Evolutionary conservation across 768 basidiomycete genomes (phyloP).

Genomic region (Suillus bovinus): DNA sequence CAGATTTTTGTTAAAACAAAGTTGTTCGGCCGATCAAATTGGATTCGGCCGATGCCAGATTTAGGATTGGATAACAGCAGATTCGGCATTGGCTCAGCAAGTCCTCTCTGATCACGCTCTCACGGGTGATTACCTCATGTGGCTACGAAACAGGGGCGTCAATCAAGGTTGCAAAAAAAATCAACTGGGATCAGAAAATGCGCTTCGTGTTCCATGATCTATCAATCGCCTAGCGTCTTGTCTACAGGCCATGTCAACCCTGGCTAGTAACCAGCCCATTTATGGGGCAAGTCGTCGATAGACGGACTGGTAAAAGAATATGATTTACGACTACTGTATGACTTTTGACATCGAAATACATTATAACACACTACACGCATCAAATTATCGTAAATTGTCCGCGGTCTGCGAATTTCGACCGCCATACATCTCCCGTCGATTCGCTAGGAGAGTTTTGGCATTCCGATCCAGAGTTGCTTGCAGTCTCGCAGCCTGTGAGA

Average conservation of each 20-base stretch:
- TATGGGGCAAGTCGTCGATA: no score
- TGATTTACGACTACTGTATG: slow-evolving; percentile 24
- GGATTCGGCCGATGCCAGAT: neutral
- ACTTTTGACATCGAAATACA: slow-evolving; percentile 16
- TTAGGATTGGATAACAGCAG: no score
- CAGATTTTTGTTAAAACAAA: slow-evolving; percentile 8
- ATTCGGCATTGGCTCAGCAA: no score
- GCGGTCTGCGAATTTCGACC: slow-evolving; percentile 21
- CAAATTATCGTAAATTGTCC: slow-evolving; percentile 17
- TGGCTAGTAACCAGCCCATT: no score
- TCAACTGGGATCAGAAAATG: neutral
- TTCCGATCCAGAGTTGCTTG: slow-evolving; percentile 60
- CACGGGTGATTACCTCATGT: neutral
- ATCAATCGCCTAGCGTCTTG: neutral
- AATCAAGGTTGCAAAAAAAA: neutral
- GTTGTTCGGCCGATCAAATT: slow-evolving; percentile 2
- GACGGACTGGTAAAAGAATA: no score
- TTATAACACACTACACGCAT: slow-evolving; percentile 13
- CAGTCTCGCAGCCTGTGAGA: slow-evolving; percentile 63
- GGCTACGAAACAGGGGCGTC: neutral
- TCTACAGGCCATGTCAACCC: neutral
- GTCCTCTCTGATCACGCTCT: no score
- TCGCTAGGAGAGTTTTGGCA: slow-evolving; percentile 32
- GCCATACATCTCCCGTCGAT: slow-evolving; percentile 24
- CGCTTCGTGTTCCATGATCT: neutral